Conservation (phyloP, 2,329 filamentous ascomycete species). For the Colletotrichum eremochloae region DNA sequence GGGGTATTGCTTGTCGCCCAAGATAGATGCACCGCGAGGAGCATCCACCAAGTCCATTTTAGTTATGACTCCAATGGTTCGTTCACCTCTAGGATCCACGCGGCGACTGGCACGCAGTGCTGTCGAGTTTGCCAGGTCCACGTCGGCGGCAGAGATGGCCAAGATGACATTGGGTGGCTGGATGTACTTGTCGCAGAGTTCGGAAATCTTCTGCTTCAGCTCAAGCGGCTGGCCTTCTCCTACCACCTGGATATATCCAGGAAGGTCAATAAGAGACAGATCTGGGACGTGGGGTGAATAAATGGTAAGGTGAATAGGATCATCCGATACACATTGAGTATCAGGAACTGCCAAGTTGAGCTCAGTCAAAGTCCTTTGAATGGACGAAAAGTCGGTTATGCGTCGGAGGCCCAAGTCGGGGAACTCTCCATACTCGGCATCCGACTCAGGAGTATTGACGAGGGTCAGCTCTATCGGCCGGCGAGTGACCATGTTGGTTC, state of each 20-base stretch:
- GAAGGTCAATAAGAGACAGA: slow-evolving; percentile 93
- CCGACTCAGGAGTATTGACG: slow-evolving; percentile 90
- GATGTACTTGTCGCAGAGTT: slow-evolving; percentile 98
- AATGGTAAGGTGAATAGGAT: slow-evolving; percentile 95
- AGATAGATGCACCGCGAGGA: slow-evolving; percentile 79
- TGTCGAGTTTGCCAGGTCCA: slow-evolving; percentile 96
- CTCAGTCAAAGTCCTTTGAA: slow-evolving; percentile 94
- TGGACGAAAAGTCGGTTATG: slow-evolving; percentile 90
- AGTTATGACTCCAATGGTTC: slow-evolving; percentile 98
- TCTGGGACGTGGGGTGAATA: slow-evolving; percentile 97
- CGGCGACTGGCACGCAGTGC: slow-evolving; percentile 89
- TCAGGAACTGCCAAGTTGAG: slow-evolving; percentile 94
- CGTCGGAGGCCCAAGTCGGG: slow-evolving; percentile 90
- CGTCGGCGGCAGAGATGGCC: slow-evolving; percentile 96
- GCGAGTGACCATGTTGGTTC: slow-evolving; percentile 98
- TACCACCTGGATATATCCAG: slow-evolving; percentile 96
- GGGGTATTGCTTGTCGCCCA: slow-evolving; percentile 93
- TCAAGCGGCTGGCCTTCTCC: slow-evolving; percentile 91
- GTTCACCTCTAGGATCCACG: slow-evolving; percentile 93
- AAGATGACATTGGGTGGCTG: slow-evolving; percentile 95
- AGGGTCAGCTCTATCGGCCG: slow-evolving; percentile 96
- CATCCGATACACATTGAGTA: slow-evolving; percentile 92
- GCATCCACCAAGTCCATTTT: slow-evolving; percentile 99
- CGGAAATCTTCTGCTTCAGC: slow-evolving; percentile 94
- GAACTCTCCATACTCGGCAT: slow-evolving; percentile 95